Evolutionary conservation across 2,329 filamentous ascomycete genomes (phyloP).

Genomic region (Truncatella angustata): DNA sequence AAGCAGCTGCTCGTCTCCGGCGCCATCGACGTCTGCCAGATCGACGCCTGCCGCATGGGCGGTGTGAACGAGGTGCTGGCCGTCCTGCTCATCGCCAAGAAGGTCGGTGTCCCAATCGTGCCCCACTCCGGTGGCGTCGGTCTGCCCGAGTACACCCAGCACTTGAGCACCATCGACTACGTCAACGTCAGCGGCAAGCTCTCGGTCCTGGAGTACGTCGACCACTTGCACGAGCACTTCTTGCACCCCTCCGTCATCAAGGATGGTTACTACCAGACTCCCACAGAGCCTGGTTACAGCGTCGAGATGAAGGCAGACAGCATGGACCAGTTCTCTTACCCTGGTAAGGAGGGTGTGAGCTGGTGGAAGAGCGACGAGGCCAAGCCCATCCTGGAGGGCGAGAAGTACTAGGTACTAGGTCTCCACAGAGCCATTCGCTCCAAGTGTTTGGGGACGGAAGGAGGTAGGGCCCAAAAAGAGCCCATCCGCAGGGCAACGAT

Average conservation of each 20-base stretch:
- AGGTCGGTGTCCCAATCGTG: slow-evolving; percentile 77
- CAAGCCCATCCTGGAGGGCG: slow-evolving; percentile 67
- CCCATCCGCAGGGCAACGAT: slow-evolving; percentile 31
- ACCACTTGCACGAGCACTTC: slow-evolving; percentile 93
- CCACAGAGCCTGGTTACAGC: slow-evolving; percentile 79
- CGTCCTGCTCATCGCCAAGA: slow-evolving; percentile 82
- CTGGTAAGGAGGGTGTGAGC: slow-evolving; percentile 72
- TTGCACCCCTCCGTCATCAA: slow-evolving; percentile 75
- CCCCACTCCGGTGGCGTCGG: slow-evolving; percentile 89
- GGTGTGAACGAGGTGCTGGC: slow-evolving; percentile 90
- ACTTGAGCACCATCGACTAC: slow-evolving; percentile 90
- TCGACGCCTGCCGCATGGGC: slow-evolving; percentile 85
- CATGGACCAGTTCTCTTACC: slow-evolving; percentile 77
- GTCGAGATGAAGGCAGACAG: slow-evolving; percentile 91
- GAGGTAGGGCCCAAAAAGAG: slow-evolving; percentile 14
- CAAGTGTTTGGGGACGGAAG: background rate
- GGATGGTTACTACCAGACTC: slow-evolving; percentile 86
- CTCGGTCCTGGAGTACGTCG: slow-evolving; percentile 85
- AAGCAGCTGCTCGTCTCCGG: slow-evolving; percentile 82
- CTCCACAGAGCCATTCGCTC: too few species aligned
- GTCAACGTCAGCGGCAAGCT: slow-evolving; percentile 80
- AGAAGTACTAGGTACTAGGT: slow-evolving; percentile 43
- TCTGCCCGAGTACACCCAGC: slow-evolving; percentile 90
- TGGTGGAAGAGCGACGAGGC: slow-evolving; percentile 86
- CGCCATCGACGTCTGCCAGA: slow-evolving; percentile 85